These are phyloP conservation scores for Aureobasidium musti DNA, from an alignment of 2,329 filamentous ascomycete species.

Conservation along the genomic window DNA sequence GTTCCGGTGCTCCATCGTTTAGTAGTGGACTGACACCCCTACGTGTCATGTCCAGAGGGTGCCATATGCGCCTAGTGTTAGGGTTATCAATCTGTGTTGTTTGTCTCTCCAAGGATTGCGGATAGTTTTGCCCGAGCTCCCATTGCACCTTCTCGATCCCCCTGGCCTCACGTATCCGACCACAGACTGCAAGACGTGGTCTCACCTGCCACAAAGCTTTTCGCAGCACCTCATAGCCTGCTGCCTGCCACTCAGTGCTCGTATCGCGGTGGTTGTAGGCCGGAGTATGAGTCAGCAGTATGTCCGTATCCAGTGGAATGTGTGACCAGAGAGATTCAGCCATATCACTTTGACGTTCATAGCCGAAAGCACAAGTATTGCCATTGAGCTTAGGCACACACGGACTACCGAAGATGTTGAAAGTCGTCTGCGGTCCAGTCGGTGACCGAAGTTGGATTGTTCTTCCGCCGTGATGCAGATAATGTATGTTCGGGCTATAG, in stretches of 20 bases:
- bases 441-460: constrained; percentile 58
- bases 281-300: constrained; percentile 72
- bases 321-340: constrained; percentile 58
- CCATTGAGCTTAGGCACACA: constrained; percentile 57
- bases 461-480: constrained; percentile 62
- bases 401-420: constrained; percentile 72
- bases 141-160: constrained; percentile 65
- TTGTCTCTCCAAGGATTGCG: constrained; percentile 44
- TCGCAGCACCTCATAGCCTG: constrained; percentile 63
- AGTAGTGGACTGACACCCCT: constrained; percentile 36
- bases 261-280: constrained; percentile 61
- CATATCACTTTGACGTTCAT: constrained; percentile 44
- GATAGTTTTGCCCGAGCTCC: constrained; percentile 40
- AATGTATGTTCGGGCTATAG: constrained; percentile 53
- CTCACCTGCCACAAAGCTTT: constrained; percentile 61
- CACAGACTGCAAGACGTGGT: constrained; percentile 67
- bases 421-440: constrained; percentile 59
- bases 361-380: constrained; percentile 68
- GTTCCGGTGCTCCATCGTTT: constrained; percentile 33
- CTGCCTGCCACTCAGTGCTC: constrained; percentile 43
- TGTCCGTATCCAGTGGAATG: constrained; percentile 63
- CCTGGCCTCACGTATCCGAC: constrained; percentile 70
- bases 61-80: constrained; percentile 46
- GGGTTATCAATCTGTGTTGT: constrained; percentile 57
- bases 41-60: neutral